phyloP scores from a whole-genome alignment of 73 alveolate genomes.

The Effrenium voratum region DNA sequence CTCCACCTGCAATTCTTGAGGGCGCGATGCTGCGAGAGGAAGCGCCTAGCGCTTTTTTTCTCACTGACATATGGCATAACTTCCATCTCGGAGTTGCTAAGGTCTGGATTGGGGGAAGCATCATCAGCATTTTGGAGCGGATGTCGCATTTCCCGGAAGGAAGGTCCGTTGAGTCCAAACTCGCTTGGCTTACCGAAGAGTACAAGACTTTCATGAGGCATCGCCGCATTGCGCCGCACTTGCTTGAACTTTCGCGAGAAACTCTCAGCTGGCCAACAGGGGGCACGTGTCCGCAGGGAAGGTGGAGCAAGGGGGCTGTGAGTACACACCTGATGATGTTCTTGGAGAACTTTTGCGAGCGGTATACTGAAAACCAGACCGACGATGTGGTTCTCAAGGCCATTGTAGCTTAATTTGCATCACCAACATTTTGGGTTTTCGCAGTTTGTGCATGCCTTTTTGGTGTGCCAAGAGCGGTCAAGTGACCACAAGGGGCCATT shows the following conservation, averaged over 20 bases:
- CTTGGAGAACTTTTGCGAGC: not conserved
- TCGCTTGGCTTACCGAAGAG: not conserved
- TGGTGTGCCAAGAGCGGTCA: not conserved
- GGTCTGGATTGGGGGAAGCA: not conserved
- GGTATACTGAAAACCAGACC: not conserved
- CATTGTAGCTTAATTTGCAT: not conserved
- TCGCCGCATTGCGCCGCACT: not conserved
- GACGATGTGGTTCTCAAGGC: not conserved
- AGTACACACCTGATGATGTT: constrained; percentile 5
- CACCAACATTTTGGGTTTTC: not conserved
- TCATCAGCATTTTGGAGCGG: not conserved
- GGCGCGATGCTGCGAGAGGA: not conserved
- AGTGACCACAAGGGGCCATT: not conserved
- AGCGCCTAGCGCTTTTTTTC: not conserved
- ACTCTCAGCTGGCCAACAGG: not conserved
- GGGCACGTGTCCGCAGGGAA: not conserved
- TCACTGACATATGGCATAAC: constrained; percentile 11
- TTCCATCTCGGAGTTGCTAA: constrained; percentile 33
- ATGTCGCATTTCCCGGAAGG: not conserved
- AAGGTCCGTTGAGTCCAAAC: not conserved
- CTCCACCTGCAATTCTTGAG: not conserved
- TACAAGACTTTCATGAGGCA: not conserved
- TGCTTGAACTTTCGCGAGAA: not conserved
- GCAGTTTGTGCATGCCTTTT: not conserved
- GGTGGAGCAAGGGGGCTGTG: constrained; percentile 48